These are phyloP conservation scores for Passalora sequoiae DNA, from an alignment of 2,329 filamentous ascomycete genomes.

Conservation along the genomic window DNA sequence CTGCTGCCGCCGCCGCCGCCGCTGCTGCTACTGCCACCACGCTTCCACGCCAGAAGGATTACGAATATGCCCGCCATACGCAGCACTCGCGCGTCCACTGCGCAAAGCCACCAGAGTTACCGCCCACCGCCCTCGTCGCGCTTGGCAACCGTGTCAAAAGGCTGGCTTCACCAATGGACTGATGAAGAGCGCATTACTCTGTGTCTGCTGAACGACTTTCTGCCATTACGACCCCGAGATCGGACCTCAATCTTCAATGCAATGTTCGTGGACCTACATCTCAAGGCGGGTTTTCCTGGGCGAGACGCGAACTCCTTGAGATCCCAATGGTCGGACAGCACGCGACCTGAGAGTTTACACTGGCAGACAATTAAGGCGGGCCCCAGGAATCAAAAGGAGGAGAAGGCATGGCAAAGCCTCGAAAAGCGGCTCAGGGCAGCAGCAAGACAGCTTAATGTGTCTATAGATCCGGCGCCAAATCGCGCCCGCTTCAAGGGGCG, in stretches of 20 bases:
- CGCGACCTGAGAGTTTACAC: not conserved
- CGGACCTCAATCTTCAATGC: conserved; percentile 3
- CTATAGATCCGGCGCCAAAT: too few species aligned
- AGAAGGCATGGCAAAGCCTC: not conserved
- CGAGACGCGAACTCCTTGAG: conserved; percentile 1
- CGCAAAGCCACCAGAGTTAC: not conserved
- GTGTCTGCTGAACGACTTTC: not conserved
- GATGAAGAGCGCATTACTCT: conserved; percentile 3
- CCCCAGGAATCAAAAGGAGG: not conserved
- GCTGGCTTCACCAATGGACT: conserved; percentile 2
- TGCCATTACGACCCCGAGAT: not conserved
- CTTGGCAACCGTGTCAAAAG: not conserved
- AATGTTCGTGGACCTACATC: not conserved
- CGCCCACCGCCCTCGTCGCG: not conserved
- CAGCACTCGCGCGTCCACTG: not conserved
- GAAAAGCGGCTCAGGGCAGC: not conserved
- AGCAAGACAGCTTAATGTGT: not conserved
- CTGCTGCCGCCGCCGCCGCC: too few species aligned
- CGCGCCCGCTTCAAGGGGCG: too few species aligned
- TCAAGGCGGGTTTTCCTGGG: not conserved
- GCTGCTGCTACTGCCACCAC: too few species aligned
- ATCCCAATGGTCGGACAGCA: not conserved
- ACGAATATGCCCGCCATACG: too few species aligned
- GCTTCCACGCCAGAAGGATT: too few species aligned
- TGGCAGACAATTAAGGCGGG: not conserved